These are phyloP conservation scores for Candolleomyces eurysporus DNA, from an alignment of 768 basidiomycete genomes.

Conservation along the genomic window DNA sequence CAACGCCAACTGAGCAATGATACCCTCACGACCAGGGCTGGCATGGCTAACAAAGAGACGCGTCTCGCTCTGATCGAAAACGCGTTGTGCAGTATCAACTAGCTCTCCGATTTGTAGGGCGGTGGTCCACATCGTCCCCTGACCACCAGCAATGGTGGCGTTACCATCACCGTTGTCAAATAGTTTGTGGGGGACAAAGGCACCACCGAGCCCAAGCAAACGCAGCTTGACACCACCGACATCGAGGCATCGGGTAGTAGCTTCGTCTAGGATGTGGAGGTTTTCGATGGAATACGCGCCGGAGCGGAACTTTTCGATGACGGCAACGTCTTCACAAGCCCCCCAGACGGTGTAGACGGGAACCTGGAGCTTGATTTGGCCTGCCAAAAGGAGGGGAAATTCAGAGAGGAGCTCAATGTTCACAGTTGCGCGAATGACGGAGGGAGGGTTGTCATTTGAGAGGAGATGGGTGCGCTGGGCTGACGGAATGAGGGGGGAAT, in stretches of 20 bases:
- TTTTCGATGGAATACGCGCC: slow-evolving; percentile 84
- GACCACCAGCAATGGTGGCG: slow-evolving; percentile 97
- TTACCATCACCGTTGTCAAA: slow-evolving; percentile 92
- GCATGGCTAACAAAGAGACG: slow-evolving; percentile 92
- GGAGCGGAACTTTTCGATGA: slow-evolving; percentile 91
- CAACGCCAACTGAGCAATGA: slow-evolving; percentile 86
- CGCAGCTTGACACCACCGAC: slow-evolving; percentile 92
- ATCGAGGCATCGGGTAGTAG: slow-evolving; percentile 88
- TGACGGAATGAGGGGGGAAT: slow-evolving; percentile 90
- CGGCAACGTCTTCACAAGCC: slow-evolving; percentile 91
- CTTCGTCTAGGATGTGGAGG: slow-evolving; percentile 90
- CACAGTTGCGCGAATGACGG: slow-evolving; percentile 69
- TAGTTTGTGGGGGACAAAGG: slow-evolving; percentile 91
- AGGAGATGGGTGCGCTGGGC: slow-evolving; percentile 79
- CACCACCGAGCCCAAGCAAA: slow-evolving; percentile 94
- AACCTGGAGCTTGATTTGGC: slow-evolving; percentile 85
- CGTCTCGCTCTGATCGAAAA: slow-evolving; percentile 90
- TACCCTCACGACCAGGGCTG: slow-evolving; percentile 88
- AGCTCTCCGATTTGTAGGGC: slow-evolving; percentile 97
- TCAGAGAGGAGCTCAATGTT: slow-evolving; percentile 85
- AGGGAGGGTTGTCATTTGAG: slow-evolving; percentile 63
- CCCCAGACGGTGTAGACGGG: slow-evolving; percentile 98
- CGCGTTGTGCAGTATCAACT: slow-evolving; percentile 93
- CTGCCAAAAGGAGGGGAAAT: slow-evolving; percentile 87
- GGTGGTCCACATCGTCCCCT: slow-evolving; percentile 99